Base-by-base conservation (phyloP, 441 rosid species). In the Cnidoscolus chayamansa region DNA sequence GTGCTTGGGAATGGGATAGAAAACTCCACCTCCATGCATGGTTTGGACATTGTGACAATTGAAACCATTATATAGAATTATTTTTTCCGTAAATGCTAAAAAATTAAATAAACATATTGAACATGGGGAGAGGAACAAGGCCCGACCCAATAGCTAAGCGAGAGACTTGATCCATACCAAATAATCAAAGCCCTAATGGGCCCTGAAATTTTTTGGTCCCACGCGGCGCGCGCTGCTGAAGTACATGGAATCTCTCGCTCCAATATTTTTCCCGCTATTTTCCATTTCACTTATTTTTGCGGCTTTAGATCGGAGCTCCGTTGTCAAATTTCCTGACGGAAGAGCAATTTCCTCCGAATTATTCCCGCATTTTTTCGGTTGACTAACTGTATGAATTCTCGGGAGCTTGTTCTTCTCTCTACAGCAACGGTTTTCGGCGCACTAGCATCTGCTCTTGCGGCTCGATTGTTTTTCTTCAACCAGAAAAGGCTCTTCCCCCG, bases 371-470 rank as follows among this genome's bases (percentile, higher is more conserved):
- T 75, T 57, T 61, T 49, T 45, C 37, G n/a, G 37, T 68, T 16
- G 32, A 45, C 69, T 31, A 72, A 47, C 67, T 71, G 78, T 10
- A 87, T 93, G 97, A 87, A 80, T 77, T 60, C 85, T 63, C 85
- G 93, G 63, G 97, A 89, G 43, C 70, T 90, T 0, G 68, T 78
- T 54, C 78, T 93, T 77, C 78, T 85, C 67, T 86, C 90, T 37
- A 76, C 92, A 0, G 92, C 94, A 70, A 77, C 93, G 12, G 20
- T 91, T 45, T 40, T 87, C 53, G 96, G 96, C 9, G 96, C 92
- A 68, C 35, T 90, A 47, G 75, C 89, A 50, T 88, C 97, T 30
- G 86, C 91, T 61, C 61, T 91, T 7, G 90, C 86, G 11, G 72
- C 77, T 76, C 88, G 84, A 78, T 73, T 78, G 76, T 84, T 85